These are phyloP conservation scores for Myxozyma neotropica DNA, from an alignment of 805 yeast genomes.

Conservation along the genomic window DNA sequence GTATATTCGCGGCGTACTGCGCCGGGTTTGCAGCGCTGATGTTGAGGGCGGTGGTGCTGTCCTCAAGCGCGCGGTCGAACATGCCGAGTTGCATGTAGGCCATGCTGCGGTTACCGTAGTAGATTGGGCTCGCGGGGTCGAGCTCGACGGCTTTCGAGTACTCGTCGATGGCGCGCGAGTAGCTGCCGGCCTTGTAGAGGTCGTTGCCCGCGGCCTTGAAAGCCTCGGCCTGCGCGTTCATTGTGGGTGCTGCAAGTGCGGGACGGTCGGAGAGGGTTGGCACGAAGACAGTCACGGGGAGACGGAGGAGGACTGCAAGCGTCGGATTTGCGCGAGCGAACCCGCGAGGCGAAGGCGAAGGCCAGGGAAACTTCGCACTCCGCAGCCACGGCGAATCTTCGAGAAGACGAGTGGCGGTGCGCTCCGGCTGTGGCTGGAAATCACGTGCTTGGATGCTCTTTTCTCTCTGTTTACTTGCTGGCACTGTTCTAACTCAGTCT, in stretches of 20 bases:
- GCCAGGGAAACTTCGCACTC: no score
- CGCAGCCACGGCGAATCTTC: conserved; percentile 17
- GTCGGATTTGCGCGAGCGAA: conserved; percentile 1
- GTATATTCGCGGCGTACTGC: conserved; percentile 39
- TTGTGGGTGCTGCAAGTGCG: background rate
- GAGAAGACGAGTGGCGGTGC: conserved; percentile 6
- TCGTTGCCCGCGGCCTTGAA: conserved; percentile 45
- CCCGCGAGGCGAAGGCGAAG: no score
- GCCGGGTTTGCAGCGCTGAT: conserved; percentile 17
- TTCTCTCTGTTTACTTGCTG: no score
- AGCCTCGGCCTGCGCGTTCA: conserved; percentile 17
- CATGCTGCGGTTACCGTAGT: conserved; percentile 47
- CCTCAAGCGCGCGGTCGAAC: conserved; percentile 43
- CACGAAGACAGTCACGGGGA: no score
- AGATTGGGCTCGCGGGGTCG: conserved; percentile 44
- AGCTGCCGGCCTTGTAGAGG: conserved; percentile 44
- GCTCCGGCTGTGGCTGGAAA: background rate
- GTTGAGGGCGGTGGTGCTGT: conserved; percentile 40
- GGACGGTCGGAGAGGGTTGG: background rate
- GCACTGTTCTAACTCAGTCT: no score
- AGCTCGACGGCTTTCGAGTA: conserved; percentile 32
- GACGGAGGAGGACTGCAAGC: no score
- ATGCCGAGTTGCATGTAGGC: conserved; percentile 44
- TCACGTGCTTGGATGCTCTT: no score
- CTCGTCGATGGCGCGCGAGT: conserved; percentile 43